A percentile compares a stretch with the other conserved stretches of the same genome.
These are phyloP conservation scores for Parietaria judaica DNA, from an alignment of 306 rosid species.

Conservation along the genomic window DNA sequence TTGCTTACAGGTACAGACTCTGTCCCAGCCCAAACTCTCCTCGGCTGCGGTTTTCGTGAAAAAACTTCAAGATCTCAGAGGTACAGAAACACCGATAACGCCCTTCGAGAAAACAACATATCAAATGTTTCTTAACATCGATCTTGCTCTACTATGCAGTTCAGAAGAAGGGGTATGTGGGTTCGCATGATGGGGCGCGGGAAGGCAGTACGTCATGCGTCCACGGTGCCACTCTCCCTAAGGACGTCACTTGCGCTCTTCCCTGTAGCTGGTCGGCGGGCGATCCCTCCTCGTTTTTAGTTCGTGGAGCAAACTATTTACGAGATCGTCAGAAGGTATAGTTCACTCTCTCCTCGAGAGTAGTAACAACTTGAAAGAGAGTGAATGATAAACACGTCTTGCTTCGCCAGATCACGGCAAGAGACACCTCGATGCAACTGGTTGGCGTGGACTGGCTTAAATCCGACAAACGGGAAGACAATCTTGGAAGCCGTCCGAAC, in stretches of 20 bases:
- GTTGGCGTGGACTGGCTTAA: slow-evolving; percentile 82
- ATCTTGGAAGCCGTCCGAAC: slow-evolving; percentile 56
- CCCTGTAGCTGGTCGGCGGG: slow-evolving; percentile 65
- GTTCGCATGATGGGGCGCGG: slow-evolving; percentile 42
- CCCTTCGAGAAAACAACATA: not conserved
- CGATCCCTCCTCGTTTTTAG: slow-evolving; percentile 75
- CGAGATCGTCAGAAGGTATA: slow-evolving; percentile 57
- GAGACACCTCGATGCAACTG: slow-evolving; percentile 55
- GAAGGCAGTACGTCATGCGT: slow-evolving; percentile 36
- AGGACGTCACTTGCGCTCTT: slow-evolving; percentile 45
- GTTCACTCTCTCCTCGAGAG: slow-evolving; percentile 3
- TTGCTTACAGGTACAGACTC: slow-evolving; percentile 27
- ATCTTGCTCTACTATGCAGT: slow-evolving; percentile 23
- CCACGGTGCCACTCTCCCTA: slow-evolving; percentile 65
- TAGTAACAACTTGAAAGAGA: no score
- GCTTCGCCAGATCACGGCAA: slow-evolving; percentile 55
- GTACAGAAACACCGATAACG: slow-evolving; percentile 20
- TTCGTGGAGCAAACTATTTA: slow-evolving; percentile 66
- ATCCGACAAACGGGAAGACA: slow-evolving; percentile 55
- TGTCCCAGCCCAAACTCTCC: slow-evolving; percentile 39
- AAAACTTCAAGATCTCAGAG: slow-evolving; percentile 62
- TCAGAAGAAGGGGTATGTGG: slow-evolving; percentile 69
- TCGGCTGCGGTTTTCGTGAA: slow-evolving; percentile 60
- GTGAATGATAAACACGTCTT: slow-evolving; percentile 4
- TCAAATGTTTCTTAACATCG: no score